These are phyloP conservation scores for Apiospora phragmitis DNA, from an alignment of 2,329 filamentous ascomycete genomes.

Conservation along the genomic window DNA sequence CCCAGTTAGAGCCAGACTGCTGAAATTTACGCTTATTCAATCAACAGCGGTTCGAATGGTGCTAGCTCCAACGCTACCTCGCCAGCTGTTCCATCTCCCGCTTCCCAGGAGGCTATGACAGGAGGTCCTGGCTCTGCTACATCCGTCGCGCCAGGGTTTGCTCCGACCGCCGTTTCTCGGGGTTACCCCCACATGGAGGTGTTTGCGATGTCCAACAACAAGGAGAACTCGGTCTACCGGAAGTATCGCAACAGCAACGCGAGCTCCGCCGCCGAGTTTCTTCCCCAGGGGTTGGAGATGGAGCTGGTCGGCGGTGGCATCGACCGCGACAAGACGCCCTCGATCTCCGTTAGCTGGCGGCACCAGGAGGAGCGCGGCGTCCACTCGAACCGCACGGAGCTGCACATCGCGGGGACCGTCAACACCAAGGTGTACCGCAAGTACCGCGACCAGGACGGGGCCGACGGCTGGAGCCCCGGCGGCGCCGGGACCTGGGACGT, in stretches of 20 bases:
- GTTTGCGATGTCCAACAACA: neutral
- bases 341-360: neutral
- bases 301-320: neutral
- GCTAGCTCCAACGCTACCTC: neutral
- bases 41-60: neutral
- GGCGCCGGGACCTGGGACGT: neutral
- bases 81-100: neutral
- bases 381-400: neutral
- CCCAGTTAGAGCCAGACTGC: neutral
- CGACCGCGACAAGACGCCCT: neutral
- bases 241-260: conserved; percentile 9
- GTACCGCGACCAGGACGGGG: neutral
- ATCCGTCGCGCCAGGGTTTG: neutral
- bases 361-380: neutral
- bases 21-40: neutral
- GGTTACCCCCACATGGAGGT: neutral
- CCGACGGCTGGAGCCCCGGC: neutral
- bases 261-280: neutral
- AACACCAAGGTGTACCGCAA: neutral
- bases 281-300: neutral
- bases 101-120: neutral
- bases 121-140: neutral
- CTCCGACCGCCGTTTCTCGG: neutral
- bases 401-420: neutral
- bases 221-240: neutral